Percentiles rank a stretch among this genome's conserved stretches.
These are phyloP conservation scores for Dioszegia aurantiaca DNA, from an alignment of 768 basidiomycete species.

Conservation along the genomic window DNA sequence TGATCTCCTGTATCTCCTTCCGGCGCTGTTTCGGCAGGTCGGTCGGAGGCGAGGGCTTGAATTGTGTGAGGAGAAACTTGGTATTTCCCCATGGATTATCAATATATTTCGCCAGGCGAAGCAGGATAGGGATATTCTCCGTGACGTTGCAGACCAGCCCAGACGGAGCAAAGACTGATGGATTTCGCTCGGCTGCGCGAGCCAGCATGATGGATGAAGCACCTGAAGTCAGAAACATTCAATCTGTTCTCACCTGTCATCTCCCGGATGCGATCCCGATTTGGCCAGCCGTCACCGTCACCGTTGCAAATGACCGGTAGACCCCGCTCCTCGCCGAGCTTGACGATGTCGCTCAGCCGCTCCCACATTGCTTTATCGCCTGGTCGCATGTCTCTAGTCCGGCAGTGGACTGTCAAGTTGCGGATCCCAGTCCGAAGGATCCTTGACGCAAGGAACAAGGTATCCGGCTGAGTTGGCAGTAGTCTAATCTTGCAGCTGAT, in stretches of 20 bases:
- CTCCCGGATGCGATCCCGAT: conserved; percentile 69
- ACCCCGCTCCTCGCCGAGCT: conserved; percentile 73
- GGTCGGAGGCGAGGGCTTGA: conserved; percentile 64
- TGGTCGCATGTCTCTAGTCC: conserved; percentile 86
- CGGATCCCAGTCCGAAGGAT: conserved; percentile 84
- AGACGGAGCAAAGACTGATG: conserved; percentile 70
- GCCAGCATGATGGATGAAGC: conserved; percentile 96
- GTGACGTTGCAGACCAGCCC: conserved; percentile 64
- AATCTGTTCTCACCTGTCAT: conserved; percentile 63
- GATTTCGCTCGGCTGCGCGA: conserved; percentile 88
- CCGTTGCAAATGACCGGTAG: conserved; percentile 94
- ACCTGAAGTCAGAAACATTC: conserved; percentile 54
- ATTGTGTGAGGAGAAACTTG: conserved; percentile 81
- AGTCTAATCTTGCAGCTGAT: conserved; percentile 94
- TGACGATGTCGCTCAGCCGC: conserved; percentile 77
- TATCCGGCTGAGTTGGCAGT: conserved; percentile 79
- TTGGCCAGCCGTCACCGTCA: conserved; percentile 76
- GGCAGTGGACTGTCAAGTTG: conserved; percentile 88
- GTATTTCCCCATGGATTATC: conserved; percentile 78
- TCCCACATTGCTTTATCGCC: conserved; percentile 73
- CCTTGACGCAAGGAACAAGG: conserved; percentile 79
- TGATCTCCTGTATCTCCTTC: conserved; percentile 58
- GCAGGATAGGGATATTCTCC: conserved; percentile 68
- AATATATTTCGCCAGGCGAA: conserved; percentile 60
- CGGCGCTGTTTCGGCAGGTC: conserved; percentile 60